Evolutionary conservation across 805 yeast species (phyloP).

Genomic region (Allodekkera sacchari): DNA sequence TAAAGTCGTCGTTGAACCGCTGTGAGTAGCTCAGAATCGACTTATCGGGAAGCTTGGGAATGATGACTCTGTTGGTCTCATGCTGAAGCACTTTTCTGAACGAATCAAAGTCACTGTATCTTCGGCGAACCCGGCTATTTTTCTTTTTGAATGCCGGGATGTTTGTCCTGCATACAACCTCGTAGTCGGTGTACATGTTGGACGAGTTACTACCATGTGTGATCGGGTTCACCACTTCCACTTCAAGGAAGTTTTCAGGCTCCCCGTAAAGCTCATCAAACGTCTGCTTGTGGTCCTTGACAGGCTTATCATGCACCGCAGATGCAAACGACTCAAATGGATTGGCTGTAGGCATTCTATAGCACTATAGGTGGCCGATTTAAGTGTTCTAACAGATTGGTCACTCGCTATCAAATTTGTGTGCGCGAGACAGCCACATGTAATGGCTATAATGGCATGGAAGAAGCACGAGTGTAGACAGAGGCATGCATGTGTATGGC

Average conservation of each 20-base stretch:
- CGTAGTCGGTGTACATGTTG: constrained; percentile 83
- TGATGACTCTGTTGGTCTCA: constrained; percentile 71
- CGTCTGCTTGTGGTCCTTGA: constrained; percentile 40
- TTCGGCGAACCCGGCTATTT: constrained; percentile 62
- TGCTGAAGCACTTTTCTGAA: constrained; percentile 66
- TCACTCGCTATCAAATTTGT: no score
- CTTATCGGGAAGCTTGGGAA: constrained; percentile 91
- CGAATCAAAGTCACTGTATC: constrained; percentile 85
- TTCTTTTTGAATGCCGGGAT: constrained; percentile 75
- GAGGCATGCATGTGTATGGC: no score
- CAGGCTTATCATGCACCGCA: constrained; percentile 13
- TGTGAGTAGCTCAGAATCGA: constrained; percentile 45
- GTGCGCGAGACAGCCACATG: no score
- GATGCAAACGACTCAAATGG: constrained; percentile 26
- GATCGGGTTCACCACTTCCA: constrained; percentile 77
- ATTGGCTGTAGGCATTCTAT: constrained; percentile 22
- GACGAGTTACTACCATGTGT: constrained; percentile 55
- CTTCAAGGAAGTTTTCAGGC: constrained; percentile 89
- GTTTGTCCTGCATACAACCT: constrained; percentile 81
- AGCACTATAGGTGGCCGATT: no score
- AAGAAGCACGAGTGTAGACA: no score
- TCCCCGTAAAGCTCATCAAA: constrained; percentile 83
- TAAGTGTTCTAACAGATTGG: no score
- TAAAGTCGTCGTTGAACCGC: constrained; percentile 73
- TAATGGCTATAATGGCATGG: no score